Evolutionary conservation across 2,329 filamentous ascomycete species (phyloP).

Genomic region (Polychaeton citri): DNA sequence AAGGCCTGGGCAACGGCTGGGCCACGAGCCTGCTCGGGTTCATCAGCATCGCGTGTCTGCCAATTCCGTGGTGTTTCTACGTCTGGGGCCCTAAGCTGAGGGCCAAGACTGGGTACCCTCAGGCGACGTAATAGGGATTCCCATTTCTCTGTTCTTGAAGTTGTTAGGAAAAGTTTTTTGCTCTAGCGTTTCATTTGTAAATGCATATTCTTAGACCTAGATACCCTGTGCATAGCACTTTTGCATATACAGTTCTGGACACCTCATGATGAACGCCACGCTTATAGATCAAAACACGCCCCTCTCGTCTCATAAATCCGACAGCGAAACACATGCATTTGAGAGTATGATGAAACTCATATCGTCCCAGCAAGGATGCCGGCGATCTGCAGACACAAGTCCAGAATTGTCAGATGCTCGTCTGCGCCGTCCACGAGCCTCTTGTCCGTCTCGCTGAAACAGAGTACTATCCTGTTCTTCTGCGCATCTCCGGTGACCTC

Average conservation of each 20-base stretch:
- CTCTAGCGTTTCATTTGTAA: too few species aligned
- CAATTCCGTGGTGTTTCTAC: slow-evolving; percentile 25
- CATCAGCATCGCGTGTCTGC: slow-evolving; percentile 23
- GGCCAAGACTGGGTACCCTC: slow-evolving; percentile 6
- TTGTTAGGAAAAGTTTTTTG: too few species aligned
- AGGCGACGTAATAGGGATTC: background rate
- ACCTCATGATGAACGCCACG: too few species aligned
- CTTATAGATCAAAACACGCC: too few species aligned
- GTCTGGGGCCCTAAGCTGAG: slow-evolving; percentile 16
- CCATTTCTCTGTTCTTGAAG: too few species aligned
- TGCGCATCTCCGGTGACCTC: slow-evolving; percentile 71
- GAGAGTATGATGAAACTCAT: too few species aligned
- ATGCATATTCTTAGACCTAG: too few species aligned
- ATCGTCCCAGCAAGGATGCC: slow-evolving; percentile 9
- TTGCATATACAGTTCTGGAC: too few species aligned
- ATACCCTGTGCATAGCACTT: too few species aligned
- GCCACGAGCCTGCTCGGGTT: slow-evolving; percentile 31
- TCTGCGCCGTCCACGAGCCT: slow-evolving; percentile 86
- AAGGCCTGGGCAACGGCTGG: slow-evolving; percentile 27
- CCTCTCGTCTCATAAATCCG: too few species aligned
- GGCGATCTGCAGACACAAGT: slow-evolving; percentile 62
- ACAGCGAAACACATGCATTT: too few species aligned
- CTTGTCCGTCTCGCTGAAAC: slow-evolving; percentile 93
- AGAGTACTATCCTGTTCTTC: slow-evolving; percentile 77
- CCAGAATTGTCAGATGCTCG: slow-evolving; percentile 82